Evolutionary conservation across 306 rosid species (phyloP).

Genomic region (Bauhinia variegata): DNA sequence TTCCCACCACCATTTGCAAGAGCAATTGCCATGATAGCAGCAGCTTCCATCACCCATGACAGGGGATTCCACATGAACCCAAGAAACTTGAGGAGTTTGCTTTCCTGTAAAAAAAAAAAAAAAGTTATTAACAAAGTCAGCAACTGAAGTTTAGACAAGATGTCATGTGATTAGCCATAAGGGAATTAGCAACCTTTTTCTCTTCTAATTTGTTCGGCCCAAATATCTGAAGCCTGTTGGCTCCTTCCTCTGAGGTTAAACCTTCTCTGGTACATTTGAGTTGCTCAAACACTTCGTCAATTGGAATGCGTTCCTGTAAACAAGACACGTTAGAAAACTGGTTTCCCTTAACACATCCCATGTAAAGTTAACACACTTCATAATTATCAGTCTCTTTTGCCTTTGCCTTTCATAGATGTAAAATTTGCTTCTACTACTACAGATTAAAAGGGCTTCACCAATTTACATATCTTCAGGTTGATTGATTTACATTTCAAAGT

Average conservation of each 20-base stretch:
- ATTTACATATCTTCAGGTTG: no score
- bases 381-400: not conserved
- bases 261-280: conserved; percentile 89
- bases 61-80: conserved; percentile 99
- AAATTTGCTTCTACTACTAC: not conserved
- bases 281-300: conserved; percentile 90
- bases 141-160: conserved; percentile 19
- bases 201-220: conserved; percentile 99
- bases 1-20: conserved; percentile 84
- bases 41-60: conserved; percentile 99
- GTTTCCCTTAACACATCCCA: conserved; percentile 7
- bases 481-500: no score
- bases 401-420: not conserved
- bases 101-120: conserved; percentile 76
- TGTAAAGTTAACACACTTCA: not conserved
- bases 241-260: conserved; percentile 73
- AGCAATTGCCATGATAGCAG: conserved; percentile 94
- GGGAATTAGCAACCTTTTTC: conserved; percentile 64
- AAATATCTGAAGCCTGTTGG: conserved; percentile 77
- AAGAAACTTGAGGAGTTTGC: conserved; percentile 91
- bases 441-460: no score
- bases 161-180: not conserved
- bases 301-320: conserved; percentile 83
- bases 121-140: conserved; percentile 33
- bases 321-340: conserved; percentile 31